Percentiles rank a stretch among this genome's conserved stretches.
Conservation (phyloP, 148 eudicot genomes). For the Rhododendron molle region DNA sequence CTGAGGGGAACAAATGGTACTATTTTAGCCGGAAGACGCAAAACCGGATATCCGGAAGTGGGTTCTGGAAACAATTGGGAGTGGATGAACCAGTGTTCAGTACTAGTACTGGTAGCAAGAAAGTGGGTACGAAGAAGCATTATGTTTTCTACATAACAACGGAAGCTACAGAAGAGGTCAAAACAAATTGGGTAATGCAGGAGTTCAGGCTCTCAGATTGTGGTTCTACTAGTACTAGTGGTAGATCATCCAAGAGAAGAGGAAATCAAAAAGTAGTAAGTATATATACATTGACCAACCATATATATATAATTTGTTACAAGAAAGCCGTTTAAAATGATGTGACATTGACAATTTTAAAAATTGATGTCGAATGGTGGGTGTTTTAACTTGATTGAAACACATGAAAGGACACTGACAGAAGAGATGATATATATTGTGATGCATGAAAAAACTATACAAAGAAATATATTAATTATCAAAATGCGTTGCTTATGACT, state of each 20-base stretch:
- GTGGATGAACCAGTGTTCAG: constrained; percentile 56
- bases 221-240: constrained; percentile 21
- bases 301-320: not conserved
- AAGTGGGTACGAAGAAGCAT: constrained; percentile 54
- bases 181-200: constrained; percentile 86
- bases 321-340: not conserved
- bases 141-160: constrained; percentile 50
- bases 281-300: not conserved
- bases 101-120: constrained; percentile 24
- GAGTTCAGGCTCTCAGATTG: constrained; percentile 67
- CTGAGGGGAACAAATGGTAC: constrained; percentile 78
- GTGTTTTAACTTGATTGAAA: not conserved
- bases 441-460: not conserved
- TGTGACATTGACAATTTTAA: not conserved
- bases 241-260: constrained; percentile 39
- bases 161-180: constrained; percentile 38
- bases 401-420: not conserved
- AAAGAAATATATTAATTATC: no score
- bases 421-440: not conserved
- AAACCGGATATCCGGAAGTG: constrained; percentile 43
- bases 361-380: not conserved
- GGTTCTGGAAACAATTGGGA: constrained; percentile 69
- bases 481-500: not conserved
- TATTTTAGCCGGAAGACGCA: constrained; percentile 72
- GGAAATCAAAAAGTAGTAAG: constrained; percentile 42